Base-by-base conservation (phyloP, 2,329 filamentous ascomycete genomes). In the Colletotrichum plurivorum region DNA sequence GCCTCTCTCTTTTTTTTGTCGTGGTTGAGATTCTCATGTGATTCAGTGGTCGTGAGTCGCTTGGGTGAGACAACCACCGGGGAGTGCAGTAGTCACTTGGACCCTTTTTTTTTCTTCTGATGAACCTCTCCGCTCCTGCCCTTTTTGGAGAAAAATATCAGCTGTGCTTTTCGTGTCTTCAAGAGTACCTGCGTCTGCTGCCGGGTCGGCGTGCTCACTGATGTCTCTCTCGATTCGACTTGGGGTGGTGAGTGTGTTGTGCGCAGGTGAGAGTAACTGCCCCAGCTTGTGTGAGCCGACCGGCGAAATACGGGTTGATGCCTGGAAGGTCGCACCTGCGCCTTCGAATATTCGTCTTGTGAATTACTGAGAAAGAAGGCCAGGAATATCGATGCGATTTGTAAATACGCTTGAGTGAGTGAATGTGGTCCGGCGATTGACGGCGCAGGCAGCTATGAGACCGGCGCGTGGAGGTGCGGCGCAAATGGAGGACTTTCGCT, bases 111-210 rank as follows among this genome's bases (percentile, higher is more conserved):
- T 13, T 15, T 13, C 15, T 13, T n/a, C 10, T 43, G 2, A 8
- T 8, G 22, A 25, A 25, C 6, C 18, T 53, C 45, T 51, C 46
- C 43, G 9, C 31, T 53, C 22, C 36, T 22, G 15, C 39, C 7
- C 13, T 39, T n/a, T n/a, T 6, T 5, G 39, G 25, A 10, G 36
- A 7, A 13, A 54, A 31, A 36, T 3, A 36, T 36, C 31, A 36
- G 31, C 31, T 20, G 5, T 6, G 22, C 27, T 54, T 22, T 27
- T 45, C 39, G 18, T 5, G 15, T 62, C 49, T 45, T 53, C 39
- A 22, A 36, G 15, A 62, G 22, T 46, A 48, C 52, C 59, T 27
- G 49, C 39, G 59, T 54, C 49, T 62, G 59, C 59, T 62, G 59
- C 49, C 31, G 5, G n/a, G 31, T 45, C 49, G 54, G 41, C 54